Percentiles rank a stretch among this genome's conserved stretches.
phyloP scores from a whole-genome alignment of 1,284 basidiomycete species.

The Phaffia rhodozyma region DNA sequence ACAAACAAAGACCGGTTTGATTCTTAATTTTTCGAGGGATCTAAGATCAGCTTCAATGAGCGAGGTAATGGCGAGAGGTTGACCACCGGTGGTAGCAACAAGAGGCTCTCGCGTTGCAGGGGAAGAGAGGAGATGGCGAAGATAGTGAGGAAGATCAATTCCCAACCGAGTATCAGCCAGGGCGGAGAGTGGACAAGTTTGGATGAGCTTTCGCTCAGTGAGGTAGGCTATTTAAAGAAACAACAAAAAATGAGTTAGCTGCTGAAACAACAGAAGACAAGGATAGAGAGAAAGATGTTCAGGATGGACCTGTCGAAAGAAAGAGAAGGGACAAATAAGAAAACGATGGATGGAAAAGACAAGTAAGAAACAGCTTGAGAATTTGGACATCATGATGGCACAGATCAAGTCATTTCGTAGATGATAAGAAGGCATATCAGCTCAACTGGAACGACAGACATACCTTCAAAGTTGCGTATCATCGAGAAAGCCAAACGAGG shows the following conservation, averaged over 20 bases:
- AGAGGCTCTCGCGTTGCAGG: constrained; percentile 71
- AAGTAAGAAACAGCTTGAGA: background rate
- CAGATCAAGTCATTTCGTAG: background rate
- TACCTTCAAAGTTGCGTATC: constrained; percentile 15
- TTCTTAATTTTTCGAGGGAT: constrained; percentile 72
- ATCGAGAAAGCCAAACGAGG: background rate
- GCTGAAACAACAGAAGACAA: background rate
- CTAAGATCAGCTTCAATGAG: constrained; percentile 88
- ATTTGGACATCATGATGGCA: background rate
- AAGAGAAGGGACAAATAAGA: too few relatives aligned
- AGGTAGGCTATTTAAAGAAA: constrained; percentile 53
- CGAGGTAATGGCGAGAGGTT: constrained; percentile 64
- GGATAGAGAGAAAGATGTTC: too few relatives aligned
- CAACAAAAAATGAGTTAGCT: background rate
- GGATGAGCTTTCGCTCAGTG: constrained; percentile 71
- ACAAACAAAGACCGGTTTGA: constrained; percentile 98
- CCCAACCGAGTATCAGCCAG: constrained; percentile 88
- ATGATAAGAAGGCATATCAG: background rate
- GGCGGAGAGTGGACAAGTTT: constrained; percentile 67
- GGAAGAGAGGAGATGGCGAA: constrained; percentile 63
- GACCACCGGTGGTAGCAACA: constrained; percentile 85
- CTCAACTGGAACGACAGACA: background rate
- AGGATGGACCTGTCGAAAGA: too few relatives aligned
- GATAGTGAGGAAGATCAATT: constrained; percentile 89
- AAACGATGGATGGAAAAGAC: background rate